These are phyloP conservation scores for Amphicarpaea edgeworthii DNA, from an alignment of 306 rosid species.

Conservation along the genomic window DNA sequence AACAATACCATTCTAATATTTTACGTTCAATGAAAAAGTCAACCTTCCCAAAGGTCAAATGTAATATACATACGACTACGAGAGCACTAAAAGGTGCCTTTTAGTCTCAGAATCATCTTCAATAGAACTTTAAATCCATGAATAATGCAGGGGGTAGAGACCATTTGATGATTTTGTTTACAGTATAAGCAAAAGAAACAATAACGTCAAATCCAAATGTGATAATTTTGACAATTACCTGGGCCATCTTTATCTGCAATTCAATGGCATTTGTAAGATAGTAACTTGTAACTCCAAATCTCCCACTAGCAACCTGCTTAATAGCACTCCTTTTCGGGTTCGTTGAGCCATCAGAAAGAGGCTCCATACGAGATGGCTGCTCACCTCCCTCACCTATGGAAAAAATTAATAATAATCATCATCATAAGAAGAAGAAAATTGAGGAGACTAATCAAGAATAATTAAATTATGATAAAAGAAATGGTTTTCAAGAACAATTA, in stretches of 20 bases:
- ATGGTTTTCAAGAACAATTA: neutral
- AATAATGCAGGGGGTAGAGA: neutral
- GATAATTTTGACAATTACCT: constrained; percentile 14
- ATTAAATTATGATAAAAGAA: neutral
- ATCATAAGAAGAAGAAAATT: neutral
- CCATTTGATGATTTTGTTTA: neutral
- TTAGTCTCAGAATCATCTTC: neutral
- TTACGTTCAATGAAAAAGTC: neutral
- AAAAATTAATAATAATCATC: neutral
- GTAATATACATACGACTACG: neutral
- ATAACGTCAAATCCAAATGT: neutral
- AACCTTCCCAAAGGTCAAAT: neutral
- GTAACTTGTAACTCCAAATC: constrained; percentile 25
- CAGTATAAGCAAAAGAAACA: neutral
- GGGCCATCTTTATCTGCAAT: constrained; percentile 29
- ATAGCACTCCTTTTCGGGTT: constrained; percentile 23
- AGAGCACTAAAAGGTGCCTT: neutral
- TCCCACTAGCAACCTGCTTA: constrained; percentile 24
- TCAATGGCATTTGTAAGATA: constrained; percentile 21
- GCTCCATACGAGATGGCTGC: constrained; percentile 32
- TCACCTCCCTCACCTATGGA: constrained; percentile 24
- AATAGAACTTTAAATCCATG: neutral
- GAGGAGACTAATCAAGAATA: neutral
- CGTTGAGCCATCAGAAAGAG: constrained; percentile 21
- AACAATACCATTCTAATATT: neutral